Conservation (phyloP, 768 basidiomycete species). For the Boletus rubropictus region DNA sequence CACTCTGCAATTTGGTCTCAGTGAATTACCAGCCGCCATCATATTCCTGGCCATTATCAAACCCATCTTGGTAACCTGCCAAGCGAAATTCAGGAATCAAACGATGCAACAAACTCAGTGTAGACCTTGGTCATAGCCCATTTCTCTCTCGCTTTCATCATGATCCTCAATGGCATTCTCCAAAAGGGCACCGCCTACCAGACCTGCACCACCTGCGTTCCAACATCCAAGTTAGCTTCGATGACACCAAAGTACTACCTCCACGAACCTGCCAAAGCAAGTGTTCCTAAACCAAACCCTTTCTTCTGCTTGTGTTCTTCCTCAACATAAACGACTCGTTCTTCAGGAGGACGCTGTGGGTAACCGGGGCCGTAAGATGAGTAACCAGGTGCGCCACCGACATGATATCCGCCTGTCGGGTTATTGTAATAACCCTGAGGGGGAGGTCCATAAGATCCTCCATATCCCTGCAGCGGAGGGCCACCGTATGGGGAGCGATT, state of each 20-base stretch:
- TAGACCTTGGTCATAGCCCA: constrained; percentile 34
- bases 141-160: constrained; percentile 28
- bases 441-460: constrained; percentile 11
- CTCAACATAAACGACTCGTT: constrained; percentile 34
- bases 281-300: constrained; percentile 48
- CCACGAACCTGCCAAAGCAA: constrained; percentile 40
- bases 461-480: constrained; percentile 17
- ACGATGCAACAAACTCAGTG: constrained; percentile 1
- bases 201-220: constrained; percentile 49
- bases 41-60: constrained; percentile 1
- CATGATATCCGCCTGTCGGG: constrained; percentile 16
- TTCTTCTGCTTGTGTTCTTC: constrained; percentile 37
- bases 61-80: constrained; percentile 31
- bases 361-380: not conserved
- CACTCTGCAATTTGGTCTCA: not conserved
- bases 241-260: not conserved
- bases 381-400: not conserved
- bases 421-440: constrained; percentile 15
- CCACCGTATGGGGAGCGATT: constrained; percentile 29
- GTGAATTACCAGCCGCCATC: constrained; percentile 8
- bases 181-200: constrained; percentile 59
- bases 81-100: constrained; percentile 7
- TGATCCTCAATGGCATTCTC: constrained; percentile 45
- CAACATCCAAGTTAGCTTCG: constrained; percentile 2
- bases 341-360: not conserved